Evolutionary conservation across 1,284 basidiomycete genomes (phyloP).

Genomic region (Pseudozyma pruni): DNA sequence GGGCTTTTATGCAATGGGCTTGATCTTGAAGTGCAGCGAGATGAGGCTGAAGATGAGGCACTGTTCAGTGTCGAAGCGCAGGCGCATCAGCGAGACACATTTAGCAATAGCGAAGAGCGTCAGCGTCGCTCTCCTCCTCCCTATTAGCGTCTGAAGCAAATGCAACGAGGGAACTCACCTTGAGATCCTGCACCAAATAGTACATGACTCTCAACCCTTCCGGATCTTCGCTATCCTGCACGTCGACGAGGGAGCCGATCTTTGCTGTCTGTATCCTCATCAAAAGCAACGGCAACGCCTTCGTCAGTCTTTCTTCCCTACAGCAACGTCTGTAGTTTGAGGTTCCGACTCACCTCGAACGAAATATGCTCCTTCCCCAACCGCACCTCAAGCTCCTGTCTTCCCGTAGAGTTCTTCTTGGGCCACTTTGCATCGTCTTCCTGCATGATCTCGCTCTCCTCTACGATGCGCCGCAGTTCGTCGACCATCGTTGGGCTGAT

Average conservation of each 20-base stretch:
- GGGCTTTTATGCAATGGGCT: constrained; percentile 76
- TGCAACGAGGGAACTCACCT: constrained; percentile 76
- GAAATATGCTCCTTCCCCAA: constrained; percentile 95
- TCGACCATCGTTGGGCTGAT: constrained; percentile 88
- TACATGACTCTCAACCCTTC: constrained; percentile 99
- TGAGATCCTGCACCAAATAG: constrained; percentile 96
- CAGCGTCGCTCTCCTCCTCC: neutral
- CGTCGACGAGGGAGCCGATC: constrained; percentile 94
- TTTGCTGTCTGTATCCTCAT: constrained; percentile 82
- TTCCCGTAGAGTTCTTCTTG: constrained; percentile 96
- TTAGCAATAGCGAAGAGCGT: neutral
- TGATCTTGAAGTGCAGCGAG: constrained; percentile 99
- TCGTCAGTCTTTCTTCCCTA: too few relatives aligned
- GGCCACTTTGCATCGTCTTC: constrained; percentile 99
- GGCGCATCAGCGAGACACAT: too few relatives aligned
- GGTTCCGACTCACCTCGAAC: constrained; percentile 80
- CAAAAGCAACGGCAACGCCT: neutral
- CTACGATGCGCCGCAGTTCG: constrained; percentile 93
- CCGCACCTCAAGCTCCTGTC: constrained; percentile 95
- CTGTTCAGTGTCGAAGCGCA: constrained; percentile 71
- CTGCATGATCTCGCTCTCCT: constrained; percentile 92
- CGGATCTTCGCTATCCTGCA: constrained; percentile 95
- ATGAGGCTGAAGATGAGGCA: constrained; percentile 98
- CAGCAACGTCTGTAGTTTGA: too few relatives aligned
- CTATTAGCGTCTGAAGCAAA: too few relatives aligned